Base-by-base conservation (phyloP, 768 basidiomycete species). In the Lactifluus hygrophoroides region DNA sequence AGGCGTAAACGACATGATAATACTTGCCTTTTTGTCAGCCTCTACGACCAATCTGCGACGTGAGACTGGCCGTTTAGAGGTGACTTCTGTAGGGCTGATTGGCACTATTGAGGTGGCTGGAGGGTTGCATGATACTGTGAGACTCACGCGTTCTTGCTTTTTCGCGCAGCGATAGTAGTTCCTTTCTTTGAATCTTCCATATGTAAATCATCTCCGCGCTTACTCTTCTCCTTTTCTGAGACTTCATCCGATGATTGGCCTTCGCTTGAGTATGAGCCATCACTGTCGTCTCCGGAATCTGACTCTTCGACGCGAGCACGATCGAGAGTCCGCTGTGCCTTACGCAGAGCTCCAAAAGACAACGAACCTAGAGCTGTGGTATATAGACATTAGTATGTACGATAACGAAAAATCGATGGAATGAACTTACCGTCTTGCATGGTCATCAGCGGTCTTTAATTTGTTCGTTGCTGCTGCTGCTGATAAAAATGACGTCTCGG, bases 101-200 rank as follows among this genome's bases (percentile, higher is more conserved):
- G 28, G 45, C 25, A 25, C 11, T 40, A 14, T 63, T 50, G 48
- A 27, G 40, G 23, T 45, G 56, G 21, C 32, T 11, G 40, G 7
- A 14, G 47, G 16, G n/a, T n/a, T 40, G 38, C 17, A 55, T 51
- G 30, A 34, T 14, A n/a, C 28, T 4, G 23, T 14, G 44, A 27
- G 14, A 78, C 91, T 61, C 72, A 94, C 94, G 94, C 91, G 72
- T 95, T 86, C 67, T 97, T 96, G 68, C 80, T 81, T 5, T 78
- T 69, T 43, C 93, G 78, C 71, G 86, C 87, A 13, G 76, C 68
- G 3, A 82, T 19, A 34, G 37, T 43, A 13, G 42, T 1, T 9
- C 9, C 14, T 40, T 4, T 51, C 21, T 25, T 74, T 57, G 77
- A 74, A 37, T 70, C 76, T 56, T 76, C 76, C 5, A 17, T 13